Evolutionary conservation across 2,329 filamentous ascomycete genomes (phyloP), one percentile per base, ranked within the genome.

Genomic region (Fonsecaea erecta): DNA sequence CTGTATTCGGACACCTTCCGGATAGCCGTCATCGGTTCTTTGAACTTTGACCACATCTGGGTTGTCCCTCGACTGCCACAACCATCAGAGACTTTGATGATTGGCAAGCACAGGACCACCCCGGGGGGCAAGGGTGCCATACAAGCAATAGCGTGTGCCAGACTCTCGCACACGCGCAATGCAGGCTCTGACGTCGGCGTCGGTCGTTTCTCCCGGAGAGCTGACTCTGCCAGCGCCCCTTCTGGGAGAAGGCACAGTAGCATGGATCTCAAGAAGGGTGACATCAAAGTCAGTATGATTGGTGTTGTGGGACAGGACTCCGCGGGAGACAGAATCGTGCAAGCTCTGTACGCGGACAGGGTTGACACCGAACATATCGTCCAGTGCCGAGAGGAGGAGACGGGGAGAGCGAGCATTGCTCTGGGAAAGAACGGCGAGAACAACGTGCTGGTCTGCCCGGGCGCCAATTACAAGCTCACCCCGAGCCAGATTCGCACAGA

Each of bases 381-480:
- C 18, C 2, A 32, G 30, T 56, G 32, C 32, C 53, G 8, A 24
- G 53, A 26, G n/a, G 26, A 32, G 30, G 26, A 26, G 26, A n/a
- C 53, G 8, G 28, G 53, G 32, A 56, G 26, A 16, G 26, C 53
- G 32, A 56, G 53, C 53, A 56, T 56, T 56, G 53, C 53, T 21
- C 16, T 56, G 9, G 30, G n/a, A 26, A 26, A 40, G 12, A 37
- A 21, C 18, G 28, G 53, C 12, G 28, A 56, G 16, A 56, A 56
- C 53, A 56, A 56, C 16, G 26, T 56, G 5, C n/a, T 56, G 53
- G 53, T 56, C 7, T 56, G 9, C 37, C 53, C 53, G 7, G 53
- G 53, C 4, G 53, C 53, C 21, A 52, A 52, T 28, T 30, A 52
- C 48, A 52, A 14, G 48, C 48, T 52, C 7, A 52, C 48, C 28